Conservation (phyloP, 2,329 filamentous ascomycete genomes). For the Acrodontium crateriforme region DNA sequence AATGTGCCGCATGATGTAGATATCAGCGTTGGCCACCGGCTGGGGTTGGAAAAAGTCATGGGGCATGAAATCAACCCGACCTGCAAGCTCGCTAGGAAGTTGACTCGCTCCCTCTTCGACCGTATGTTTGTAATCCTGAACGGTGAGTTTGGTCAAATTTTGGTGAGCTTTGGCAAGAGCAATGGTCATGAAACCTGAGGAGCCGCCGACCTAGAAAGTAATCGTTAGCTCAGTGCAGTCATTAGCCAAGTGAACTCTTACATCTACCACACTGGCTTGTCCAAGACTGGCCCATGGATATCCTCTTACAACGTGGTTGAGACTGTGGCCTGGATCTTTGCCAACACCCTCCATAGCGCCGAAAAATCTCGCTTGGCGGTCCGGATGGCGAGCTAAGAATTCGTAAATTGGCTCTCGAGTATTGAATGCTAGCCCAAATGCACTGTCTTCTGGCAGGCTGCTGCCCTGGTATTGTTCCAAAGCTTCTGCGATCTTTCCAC, state of each 20-base stretch:
- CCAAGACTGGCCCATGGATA: background rate
- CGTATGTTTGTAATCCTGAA: slow-evolving; percentile 3
- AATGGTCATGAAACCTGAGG: background rate
- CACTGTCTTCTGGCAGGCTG: background rate
- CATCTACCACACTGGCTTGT: background rate
- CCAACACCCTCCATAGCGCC: background rate
- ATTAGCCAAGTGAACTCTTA: slow-evolving; percentile 10
- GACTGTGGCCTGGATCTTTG: background rate
- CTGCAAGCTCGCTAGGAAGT: background rate
- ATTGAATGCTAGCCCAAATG: background rate
- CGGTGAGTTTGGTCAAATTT: too few relatives aligned
- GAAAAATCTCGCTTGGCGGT: background rate
- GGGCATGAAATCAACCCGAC: background rate
- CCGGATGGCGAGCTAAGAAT: background rate
- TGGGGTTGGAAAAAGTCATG: slow-evolving; percentile 7
- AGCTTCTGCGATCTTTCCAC: too few relatives aligned
- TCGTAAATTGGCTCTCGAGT: background rate
- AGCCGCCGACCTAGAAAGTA: slow-evolving; percentile 1
- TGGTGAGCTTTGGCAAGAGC: too few relatives aligned
- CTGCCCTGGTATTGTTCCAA: background rate
- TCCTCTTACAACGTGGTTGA: background rate
- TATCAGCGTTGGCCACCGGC: slow-evolving; percentile 14
- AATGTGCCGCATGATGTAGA: slow-evolving; percentile 12
- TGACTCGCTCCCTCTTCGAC: background rate
- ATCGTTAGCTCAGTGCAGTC: background rate